phyloP scores from a whole-genome alignment of 2,329 filamentous ascomycete species.

The Ophiocordyceps sinensis region DNA sequence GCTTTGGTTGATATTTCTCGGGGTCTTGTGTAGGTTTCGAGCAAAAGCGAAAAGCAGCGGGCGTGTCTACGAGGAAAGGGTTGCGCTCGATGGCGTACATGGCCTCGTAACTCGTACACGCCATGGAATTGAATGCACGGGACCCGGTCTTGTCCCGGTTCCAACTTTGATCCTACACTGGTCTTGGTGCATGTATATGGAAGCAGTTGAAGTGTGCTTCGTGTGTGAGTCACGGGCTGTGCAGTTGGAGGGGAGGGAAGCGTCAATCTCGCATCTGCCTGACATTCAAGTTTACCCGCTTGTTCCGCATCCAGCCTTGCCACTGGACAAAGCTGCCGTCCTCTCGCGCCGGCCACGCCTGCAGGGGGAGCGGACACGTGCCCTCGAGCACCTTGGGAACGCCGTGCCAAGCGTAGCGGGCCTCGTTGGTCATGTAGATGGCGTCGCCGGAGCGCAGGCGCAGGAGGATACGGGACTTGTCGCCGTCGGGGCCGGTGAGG shows the following conservation, averaged over 20 bases:
- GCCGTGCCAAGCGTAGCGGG: conserved; percentile 87
- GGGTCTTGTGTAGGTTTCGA: too few relatives aligned
- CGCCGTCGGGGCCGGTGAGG: conserved; percentile 8
- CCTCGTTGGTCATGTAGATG: conserved; percentile 72
- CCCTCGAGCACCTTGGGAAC: conserved; percentile 72
- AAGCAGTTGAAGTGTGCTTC: neutral
- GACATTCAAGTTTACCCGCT: conserved; percentile 85
- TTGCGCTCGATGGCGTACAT: too few relatives aligned
- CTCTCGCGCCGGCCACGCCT: conserved; percentile 54
- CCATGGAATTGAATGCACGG: too few relatives aligned
- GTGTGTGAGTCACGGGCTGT: neutral
- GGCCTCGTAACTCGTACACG: too few relatives aligned
- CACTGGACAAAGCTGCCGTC: conserved; percentile 47
- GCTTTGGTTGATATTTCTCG: neutral
- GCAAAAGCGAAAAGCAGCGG: too few relatives aligned
- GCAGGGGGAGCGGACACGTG: conserved; percentile 64
- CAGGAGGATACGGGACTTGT: conserved; percentile 20
- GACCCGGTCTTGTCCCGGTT: too few relatives aligned
- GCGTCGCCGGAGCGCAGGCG: conserved; percentile 73
- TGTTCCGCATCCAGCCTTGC: conserved; percentile 77
- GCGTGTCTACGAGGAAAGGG: too few relatives aligned
- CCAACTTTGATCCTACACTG: too few relatives aligned
- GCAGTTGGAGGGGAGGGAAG: neutral
- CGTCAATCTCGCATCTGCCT: conserved; percentile 62
- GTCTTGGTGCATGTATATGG: neutral